Evolutionary conservation across 352 stramenopile species (phyloP), one percentile per base, ranked within the genome.

Genomic region (Globisporangium uncinulatum): DNA sequence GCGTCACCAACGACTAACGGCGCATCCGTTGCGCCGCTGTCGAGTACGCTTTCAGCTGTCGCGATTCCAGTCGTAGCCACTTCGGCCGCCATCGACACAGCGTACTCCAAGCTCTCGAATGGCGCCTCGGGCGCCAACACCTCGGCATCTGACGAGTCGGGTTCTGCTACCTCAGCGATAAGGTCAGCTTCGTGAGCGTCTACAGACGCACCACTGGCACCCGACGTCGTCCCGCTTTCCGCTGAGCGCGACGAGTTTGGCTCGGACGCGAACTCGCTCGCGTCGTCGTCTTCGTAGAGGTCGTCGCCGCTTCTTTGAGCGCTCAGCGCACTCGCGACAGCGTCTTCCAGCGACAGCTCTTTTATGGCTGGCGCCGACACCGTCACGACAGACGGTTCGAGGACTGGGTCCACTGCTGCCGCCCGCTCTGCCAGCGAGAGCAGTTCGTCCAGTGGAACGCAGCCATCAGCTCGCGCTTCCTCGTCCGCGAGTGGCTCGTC

Each of bases 261-360:
- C 45, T 70, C 65, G 3, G 71, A 62, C 42, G 71, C 70, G 54
- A 73, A 74, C 11, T 70, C 65, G 41, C 62, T 56, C 17, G 66
- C 66, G 10, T 54, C 62, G 45, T 79, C 72, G 15, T 76, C 61
- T 29, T 21, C 63, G 19, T 76, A 75, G 4, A 77, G 51, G 5
- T 72, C 65, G 57, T 75, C 73, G 3, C 62, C 68, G 37, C 62
- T 76, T 55, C 69, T 81, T 32, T 57, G 72, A 5, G 34, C 51
- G 20, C 56, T 62, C 39, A 75, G 48, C 13, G n/a, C 15, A 15
- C 29, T 43, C 21, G 42, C 7, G 7, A 15, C 19, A 47, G 32
- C 14, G 4, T 11, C 17, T 0, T 34, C 42, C n/a, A 6, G 11
- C 24, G 52, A 2, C 7, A 10, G 34, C 13, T 61, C 47, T 31